phyloP scores from a whole-genome alignment of 345 rosid species.

The Eucalyptus pauciflora region DNA sequence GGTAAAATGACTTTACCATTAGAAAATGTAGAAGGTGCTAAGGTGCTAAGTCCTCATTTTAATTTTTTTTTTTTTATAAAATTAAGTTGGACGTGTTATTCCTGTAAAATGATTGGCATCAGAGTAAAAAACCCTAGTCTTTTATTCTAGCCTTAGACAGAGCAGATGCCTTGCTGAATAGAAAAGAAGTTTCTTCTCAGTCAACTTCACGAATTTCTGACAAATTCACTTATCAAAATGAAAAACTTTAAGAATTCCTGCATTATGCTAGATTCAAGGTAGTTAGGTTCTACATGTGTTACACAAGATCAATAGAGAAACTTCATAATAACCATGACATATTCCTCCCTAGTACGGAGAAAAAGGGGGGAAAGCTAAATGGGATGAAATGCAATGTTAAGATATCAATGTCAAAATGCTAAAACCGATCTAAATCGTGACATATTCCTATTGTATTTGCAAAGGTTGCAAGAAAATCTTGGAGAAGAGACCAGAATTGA shows the following conservation, averaged over 20 bases:
- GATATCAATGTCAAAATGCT: background rate
- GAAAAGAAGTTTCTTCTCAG: background rate
- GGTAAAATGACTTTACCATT: background rate
- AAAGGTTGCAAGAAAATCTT: background rate
- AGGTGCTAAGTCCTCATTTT: background rate
- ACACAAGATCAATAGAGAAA: background rate
- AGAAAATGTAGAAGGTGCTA: background rate
- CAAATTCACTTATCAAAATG: background rate
- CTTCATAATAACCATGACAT: background rate
- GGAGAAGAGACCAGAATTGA: background rate
- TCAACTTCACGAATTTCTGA: background rate
- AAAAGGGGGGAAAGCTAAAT: background rate
- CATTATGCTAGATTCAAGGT: background rate
- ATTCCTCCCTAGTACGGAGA: background rate
- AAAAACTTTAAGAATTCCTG: no score
- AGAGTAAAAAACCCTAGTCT: rapidly evolving
- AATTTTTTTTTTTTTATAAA: no score
- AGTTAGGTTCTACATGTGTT: background rate
- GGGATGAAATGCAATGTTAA: background rate
- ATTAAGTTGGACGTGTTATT: background rate
- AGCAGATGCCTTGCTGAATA: background rate
- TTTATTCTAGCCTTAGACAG: background rate
- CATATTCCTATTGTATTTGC: background rate
- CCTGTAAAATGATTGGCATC: background rate
- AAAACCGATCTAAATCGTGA: background rate